A percentile compares a stretch with the other conserved stretches of the same genome.
phyloP scores from a whole-genome alignment of 108 stramenopile species.

The Nitzschia sp. region DNA sequence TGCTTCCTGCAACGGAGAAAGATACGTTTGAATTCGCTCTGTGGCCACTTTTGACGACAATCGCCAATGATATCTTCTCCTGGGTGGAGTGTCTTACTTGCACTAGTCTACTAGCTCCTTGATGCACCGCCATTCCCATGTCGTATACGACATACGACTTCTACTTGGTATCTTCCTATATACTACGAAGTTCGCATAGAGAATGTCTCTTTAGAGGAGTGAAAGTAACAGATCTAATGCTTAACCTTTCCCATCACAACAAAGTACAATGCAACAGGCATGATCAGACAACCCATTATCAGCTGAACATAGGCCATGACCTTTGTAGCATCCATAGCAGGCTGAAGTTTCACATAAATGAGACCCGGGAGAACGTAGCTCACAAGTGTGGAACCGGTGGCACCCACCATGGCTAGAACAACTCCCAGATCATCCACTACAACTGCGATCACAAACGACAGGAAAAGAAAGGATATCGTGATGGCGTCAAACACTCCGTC shows the following conservation, averaged over 20 bases:
- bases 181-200: no score
- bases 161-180: neutral
- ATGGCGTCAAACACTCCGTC: slow-evolving; percentile 35
- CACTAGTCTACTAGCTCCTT: neutral
- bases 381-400: slow-evolving; percentile 70
- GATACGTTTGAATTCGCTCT: neutral
- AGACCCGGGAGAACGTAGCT: slow-evolving; percentile 69
- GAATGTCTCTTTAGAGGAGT: no score
- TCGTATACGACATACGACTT: neutral
- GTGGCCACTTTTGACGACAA: neutral
- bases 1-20: neutral
- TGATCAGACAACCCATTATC: slow-evolving; percentile 39
- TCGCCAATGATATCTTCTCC: neutral
- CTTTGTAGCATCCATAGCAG: slow-evolving; percentile 12
- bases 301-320: slow-evolving; percentile 40
- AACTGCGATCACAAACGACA: slow-evolving; percentile 53
- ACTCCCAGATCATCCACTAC: slow-evolving; percentile 50
- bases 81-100: neutral
- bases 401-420: slow-evolving; percentile 64
- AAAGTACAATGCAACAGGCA: slow-evolving; percentile 49
- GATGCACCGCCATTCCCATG: neutral
- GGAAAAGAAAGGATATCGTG: slow-evolving; percentile 43
- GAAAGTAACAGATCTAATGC: neutral
- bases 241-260: slow-evolving; percentile 14
- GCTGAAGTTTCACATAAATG: slow-evolving; percentile 50